These are phyloP conservation scores for Nyssa sinensis DNA, from an alignment of 148 eudicot genomes.

Conservation along the genomic window DNA sequence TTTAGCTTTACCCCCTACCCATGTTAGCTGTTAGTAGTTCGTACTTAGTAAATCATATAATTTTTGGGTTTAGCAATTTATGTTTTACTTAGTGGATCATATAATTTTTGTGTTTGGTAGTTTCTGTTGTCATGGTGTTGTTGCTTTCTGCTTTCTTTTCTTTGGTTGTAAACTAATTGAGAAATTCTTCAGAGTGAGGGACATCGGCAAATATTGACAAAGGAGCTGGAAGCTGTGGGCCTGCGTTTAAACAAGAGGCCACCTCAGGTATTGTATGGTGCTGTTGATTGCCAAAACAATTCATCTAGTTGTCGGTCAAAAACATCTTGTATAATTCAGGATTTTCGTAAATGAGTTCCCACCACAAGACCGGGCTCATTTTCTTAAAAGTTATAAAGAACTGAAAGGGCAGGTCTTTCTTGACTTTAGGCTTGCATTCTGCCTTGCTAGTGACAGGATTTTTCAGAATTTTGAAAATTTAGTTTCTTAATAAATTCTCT, in stretches of 20 bases:
- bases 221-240: constrained; percentile 98
- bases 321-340: background rate
- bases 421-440: constrained; percentile 1
- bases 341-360: background rate
- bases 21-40: background rate
- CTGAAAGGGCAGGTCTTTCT: background rate
- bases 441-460: background rate
- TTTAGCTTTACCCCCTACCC: background rate
- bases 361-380: background rate
- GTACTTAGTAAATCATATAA: too few species aligned
- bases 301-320: background rate
- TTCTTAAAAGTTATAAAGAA: background rate
- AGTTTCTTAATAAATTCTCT: background rate
- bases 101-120: background rate
- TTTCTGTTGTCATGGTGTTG: background rate
- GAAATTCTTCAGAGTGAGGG: constrained; percentile 85
- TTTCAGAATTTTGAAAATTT: background rate
- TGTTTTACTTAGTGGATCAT: background rate
- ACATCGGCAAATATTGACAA: constrained; percentile 95
- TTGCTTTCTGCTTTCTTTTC: constrained; percentile 9
- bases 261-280: constrained; percentile 64
- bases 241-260: constrained; percentile 94
- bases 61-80: background rate
- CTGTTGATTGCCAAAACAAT: background rate
- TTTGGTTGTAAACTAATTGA: constrained; percentile 13